Evolutionary conservation across 768 basidiomycete species (phyloP).

Genomic region (Suillus variegatus): DNA sequence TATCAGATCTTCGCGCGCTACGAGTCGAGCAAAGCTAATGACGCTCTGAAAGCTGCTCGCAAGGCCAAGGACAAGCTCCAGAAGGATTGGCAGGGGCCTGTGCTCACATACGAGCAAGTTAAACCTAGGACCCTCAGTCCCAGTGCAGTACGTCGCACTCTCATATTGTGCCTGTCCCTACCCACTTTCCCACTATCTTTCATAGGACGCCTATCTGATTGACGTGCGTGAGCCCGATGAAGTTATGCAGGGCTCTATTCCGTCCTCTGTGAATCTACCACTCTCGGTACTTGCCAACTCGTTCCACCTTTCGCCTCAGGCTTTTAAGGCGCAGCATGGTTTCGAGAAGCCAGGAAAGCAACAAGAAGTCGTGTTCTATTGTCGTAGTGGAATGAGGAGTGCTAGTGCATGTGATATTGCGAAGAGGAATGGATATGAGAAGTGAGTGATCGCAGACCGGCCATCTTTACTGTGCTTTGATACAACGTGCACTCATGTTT

Average conservation of each 20-base stretch:
- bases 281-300: conserved; percentile 74
- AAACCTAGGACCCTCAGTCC: conserved; percentile 81
- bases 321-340: conserved; percentile 65
- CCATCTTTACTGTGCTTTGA: conserved; percentile 5
- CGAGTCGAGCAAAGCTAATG: conserved; percentile 35
- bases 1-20: conserved; percentile 27
- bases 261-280: conserved; percentile 88
- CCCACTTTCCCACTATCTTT: conserved; percentile 11
- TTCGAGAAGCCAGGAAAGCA: conserved; percentile 70
- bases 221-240: conserved; percentile 96
- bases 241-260: conserved; percentile 89
- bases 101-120: conserved; percentile 77
- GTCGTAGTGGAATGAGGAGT: conserved; percentile 85
- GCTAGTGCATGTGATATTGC: conserved; percentile 82
- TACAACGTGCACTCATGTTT: background rate
- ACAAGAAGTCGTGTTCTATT: conserved; percentile 88
- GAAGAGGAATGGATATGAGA: conserved; percentile 76
- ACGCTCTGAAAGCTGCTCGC: conserved; percentile 31
- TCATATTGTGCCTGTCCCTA: conserved; percentile 10
- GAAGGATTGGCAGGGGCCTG: conserved; percentile 75
- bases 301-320: conserved; percentile 53
- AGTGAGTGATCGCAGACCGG: conserved; percentile 46
- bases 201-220: conserved; percentile 69
- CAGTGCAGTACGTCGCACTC: conserved; percentile 45
- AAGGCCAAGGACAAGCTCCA: conserved; percentile 41